Conservation (phyloP, 257 asterid genomes). For the Verbena officinalis region DNA sequence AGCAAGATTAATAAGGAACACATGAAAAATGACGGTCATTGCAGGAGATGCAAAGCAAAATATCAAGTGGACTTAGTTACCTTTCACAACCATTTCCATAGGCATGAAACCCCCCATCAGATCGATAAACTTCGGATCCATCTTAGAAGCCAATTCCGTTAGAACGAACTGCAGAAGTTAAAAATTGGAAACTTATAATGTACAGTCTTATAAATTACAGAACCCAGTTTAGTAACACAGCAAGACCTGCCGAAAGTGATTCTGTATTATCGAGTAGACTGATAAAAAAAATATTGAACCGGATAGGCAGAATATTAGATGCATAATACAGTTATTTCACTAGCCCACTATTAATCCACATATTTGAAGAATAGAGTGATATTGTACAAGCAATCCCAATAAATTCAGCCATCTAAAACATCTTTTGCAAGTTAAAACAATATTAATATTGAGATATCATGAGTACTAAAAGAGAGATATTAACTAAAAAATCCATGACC, state of each 20-base stretch:
- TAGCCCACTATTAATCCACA: background rate
- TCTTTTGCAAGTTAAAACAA: slow-evolving; percentile 1
- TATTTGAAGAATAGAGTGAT: slow-evolving; percentile 11
- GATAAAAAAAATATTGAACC: background rate
- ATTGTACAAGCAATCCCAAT: slow-evolving; percentile 21
- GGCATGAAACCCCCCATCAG: slow-evolving; percentile 71
- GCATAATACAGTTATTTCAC: background rate
- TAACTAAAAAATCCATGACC: background rate
- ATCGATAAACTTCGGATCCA: slow-evolving; percentile 46
- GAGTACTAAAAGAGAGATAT: slow-evolving; percentile 3
- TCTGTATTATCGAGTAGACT: background rate
- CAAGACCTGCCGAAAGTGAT: slow-evolving; percentile 6
- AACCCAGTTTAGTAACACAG: slow-evolving; percentile 3
- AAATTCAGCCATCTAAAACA: slow-evolving; percentile 13
- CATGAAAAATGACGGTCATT: background rate
- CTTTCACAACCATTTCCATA: slow-evolving; percentile 84
- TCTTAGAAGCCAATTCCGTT: slow-evolving; percentile 67
- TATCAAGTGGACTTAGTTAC: slow-evolving; percentile 37
- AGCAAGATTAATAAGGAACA: slow-evolving; percentile 18
- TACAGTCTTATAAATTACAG: background rate
- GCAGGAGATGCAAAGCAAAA: slow-evolving; percentile 19
- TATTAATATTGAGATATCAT: background rate
- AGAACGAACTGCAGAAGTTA: slow-evolving; percentile 67
- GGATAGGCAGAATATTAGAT: slow-evolving; percentile 10
- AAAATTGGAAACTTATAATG: slow-evolving; percentile 20